Percentiles rank a stretch among this genome's conserved stretches.
phyloP scores from a whole-genome alignment of 371 early-diverging fungal genomes.

The Nematocida homosporus region DNA sequence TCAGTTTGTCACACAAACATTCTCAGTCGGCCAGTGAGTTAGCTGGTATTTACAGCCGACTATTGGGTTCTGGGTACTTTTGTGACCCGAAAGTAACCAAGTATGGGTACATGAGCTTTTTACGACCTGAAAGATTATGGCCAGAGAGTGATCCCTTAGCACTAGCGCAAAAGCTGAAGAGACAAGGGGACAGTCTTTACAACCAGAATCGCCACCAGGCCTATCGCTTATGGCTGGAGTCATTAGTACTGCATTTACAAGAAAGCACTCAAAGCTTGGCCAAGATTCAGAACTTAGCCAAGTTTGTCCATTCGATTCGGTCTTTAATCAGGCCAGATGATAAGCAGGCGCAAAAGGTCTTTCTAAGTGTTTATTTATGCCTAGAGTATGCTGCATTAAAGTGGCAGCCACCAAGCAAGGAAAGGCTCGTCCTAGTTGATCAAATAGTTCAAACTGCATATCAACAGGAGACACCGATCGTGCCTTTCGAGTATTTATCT shows the following conservation, averaged over 20 bases:
- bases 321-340: background rate
- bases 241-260: background rate
- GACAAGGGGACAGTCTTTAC: constrained; percentile 10
- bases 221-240: constrained; percentile 40
- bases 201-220: constrained; percentile 2
- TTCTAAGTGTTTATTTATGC: background rate
- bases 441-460: background rate
- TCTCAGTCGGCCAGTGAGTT: background rate
- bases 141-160: background rate
- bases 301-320: background rate
- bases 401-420: background rate
- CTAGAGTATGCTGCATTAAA: background rate
- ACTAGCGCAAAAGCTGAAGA: background rate
- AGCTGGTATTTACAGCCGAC: background rate
- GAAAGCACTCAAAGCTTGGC: background rate
- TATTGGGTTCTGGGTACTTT: background rate
- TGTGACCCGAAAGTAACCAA: background rate
- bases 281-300: background rate
- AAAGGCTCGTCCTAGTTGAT: background rate
- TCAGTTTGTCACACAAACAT: background rate
- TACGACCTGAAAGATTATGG: background rate
- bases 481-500: background rate
- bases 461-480: background rate
- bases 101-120: background rate
- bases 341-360: background rate